A percentile compares a stretch with the other conserved stretches of the same genome.
These are phyloP conservation scores for Cyclocybe aegerita DNA, from an alignment of 768 basidiomycete species.

Conservation along the genomic window DNA sequence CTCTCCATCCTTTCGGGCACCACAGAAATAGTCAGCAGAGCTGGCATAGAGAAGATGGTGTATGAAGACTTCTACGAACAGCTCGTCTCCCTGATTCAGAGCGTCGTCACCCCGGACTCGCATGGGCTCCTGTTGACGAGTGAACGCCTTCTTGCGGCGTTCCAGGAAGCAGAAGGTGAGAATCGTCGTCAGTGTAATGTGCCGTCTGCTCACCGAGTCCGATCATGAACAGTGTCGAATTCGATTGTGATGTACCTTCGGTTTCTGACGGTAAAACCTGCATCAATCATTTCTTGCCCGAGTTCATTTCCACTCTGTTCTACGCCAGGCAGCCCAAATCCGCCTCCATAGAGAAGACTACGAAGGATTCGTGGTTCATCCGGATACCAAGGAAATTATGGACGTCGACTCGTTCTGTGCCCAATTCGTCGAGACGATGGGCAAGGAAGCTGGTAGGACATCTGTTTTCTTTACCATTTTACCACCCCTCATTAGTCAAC, in stretches of 20 bases:
- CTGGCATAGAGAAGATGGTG: slow-evolving; percentile 65
- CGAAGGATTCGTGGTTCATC: slow-evolving; percentile 73
- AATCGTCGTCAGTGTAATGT: too few relatives aligned
- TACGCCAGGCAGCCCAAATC: slow-evolving; percentile 65
- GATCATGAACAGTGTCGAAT: slow-evolving; percentile 51
- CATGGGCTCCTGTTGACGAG: slow-evolving; percentile 34
- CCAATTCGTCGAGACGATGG: slow-evolving; percentile 72
- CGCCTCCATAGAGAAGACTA: slow-evolving; percentile 61
- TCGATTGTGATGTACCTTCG: slow-evolving; percentile 80
- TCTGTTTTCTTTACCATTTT: not conserved
- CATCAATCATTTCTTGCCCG: not conserved
- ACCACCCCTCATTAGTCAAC: not conserved
- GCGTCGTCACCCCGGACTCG: slow-evolving; percentile 35
- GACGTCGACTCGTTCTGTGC: slow-evolving; percentile 69
- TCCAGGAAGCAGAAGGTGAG: slow-evolving; percentile 53
- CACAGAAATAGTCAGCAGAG: slow-evolving; percentile 47
- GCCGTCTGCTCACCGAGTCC: not conserved
- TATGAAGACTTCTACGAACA: slow-evolving; percentile 76
- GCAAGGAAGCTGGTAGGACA: slow-evolving; percentile 70
- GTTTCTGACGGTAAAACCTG: slow-evolving; percentile 56
- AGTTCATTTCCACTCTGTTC: not conserved
- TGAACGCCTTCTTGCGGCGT: slow-evolving; percentile 43
- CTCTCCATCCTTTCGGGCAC: slow-evolving; percentile 53
- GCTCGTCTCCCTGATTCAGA: slow-evolving; percentile 51
- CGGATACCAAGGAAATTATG: slow-evolving; percentile 62